phyloP scores from a whole-genome alignment of 202 grass and related monocot species.

The Panicum virgatum region DNA sequence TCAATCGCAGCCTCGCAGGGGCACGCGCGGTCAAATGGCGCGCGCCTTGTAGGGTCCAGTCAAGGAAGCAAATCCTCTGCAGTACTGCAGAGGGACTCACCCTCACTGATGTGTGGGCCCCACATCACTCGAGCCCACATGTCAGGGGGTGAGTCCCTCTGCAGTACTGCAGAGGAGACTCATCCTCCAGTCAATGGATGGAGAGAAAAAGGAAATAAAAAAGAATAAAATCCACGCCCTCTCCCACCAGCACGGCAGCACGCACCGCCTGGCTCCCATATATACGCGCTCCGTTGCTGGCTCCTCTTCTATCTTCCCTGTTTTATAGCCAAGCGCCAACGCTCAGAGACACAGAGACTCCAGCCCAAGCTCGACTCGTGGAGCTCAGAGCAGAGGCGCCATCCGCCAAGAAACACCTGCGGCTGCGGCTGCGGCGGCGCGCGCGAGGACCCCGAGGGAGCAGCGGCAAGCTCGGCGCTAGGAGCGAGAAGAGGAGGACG shows the following conservation, averaged over 20 bases:
- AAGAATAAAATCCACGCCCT: neutral
- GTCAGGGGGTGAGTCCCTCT: too few relatives aligned
- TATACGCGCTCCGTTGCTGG: slow-evolving; percentile 29
- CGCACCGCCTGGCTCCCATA: slow-evolving; percentile 24
- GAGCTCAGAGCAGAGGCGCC: neutral
- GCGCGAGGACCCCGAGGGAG: neutral
- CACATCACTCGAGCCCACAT: too few relatives aligned
- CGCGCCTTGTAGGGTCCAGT: slow-evolving; percentile 3
- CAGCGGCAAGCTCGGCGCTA: neutral
- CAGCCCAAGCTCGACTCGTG: neutral
- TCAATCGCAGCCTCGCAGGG: neutral
- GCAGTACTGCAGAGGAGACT: too few relatives aligned
- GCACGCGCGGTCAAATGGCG: slow-evolving; percentile 28
- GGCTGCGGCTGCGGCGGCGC: neutral
- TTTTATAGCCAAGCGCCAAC: neutral
- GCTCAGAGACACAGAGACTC: neutral
- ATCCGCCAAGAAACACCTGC: neutral
- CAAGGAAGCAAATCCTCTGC: too few relatives aligned
- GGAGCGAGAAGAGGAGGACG: neutral
- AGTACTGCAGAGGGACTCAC: too few relatives aligned
- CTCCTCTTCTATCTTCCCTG: neutral
- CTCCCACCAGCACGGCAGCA: neutral
- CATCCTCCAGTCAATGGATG: slow-evolving; percentile 36
- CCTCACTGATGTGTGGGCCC: too few relatives aligned
- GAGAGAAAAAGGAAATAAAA: neutral